A percentile compares a stretch with the other conserved stretches of the same genome.
Conservation (phyloP, 345 rosid genomes). For the Clausena lansium region DNA sequence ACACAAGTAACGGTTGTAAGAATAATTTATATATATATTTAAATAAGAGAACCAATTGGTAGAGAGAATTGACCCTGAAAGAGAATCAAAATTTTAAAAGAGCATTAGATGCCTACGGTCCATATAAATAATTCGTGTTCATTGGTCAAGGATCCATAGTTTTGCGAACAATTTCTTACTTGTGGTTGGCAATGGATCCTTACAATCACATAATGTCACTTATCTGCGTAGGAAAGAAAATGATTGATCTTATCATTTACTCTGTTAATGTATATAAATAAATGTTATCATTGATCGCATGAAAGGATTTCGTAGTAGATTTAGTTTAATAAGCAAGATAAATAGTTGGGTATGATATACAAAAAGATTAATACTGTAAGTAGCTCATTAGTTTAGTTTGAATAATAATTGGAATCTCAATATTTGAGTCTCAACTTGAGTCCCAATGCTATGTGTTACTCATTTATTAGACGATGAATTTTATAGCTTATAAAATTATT, state of each 20-base stretch:
- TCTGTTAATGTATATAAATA: background rate
- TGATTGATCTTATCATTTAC: background rate
- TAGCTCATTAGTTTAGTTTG: too few species aligned
- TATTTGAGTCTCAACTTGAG: too few species aligned
- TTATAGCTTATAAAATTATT: too few species aligned
- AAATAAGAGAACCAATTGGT: background rate
- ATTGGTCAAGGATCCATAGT: background rate
- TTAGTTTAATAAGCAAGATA: background rate
- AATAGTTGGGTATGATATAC: too few species aligned
- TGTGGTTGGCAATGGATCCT: background rate
- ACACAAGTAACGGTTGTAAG: background rate
- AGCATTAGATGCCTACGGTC: conserved; percentile 10
- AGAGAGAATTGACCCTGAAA: background rate
- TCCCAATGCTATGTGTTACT: too few species aligned
- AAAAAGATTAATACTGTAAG: too few species aligned
- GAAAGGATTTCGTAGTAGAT: background rate
- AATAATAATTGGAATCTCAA: too few species aligned
- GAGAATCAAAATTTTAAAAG: background rate
- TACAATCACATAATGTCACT: background rate
- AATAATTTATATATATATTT: too few species aligned
- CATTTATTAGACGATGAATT: too few species aligned
- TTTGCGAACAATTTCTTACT: background rate
- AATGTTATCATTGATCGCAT: background rate
- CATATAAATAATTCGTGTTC: background rate
- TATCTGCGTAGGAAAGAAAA: background rate